phyloP scores from a whole-genome alignment of 768 basidiomycete genomes.

The Rhodotorula taiwanensis region DNA sequence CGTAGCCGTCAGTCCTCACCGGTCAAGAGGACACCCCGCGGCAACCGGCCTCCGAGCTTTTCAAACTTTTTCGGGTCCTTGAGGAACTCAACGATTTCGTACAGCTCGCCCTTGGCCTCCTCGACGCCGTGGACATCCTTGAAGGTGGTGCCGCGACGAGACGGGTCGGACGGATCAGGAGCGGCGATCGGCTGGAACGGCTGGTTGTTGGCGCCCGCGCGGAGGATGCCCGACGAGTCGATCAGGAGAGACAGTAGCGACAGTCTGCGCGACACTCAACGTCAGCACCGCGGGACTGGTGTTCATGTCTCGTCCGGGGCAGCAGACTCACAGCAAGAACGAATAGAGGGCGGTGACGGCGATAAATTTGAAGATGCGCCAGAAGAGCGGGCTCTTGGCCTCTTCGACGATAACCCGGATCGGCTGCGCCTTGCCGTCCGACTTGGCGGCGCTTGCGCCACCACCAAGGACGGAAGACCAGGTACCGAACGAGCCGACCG shows the following conservation, averaged over 20 bases:
- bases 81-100: conserved; percentile 90
- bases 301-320: too few species aligned
- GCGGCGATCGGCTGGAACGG: conserved; percentile 68
- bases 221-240: conserved; percentile 88
- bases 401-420: conserved; percentile 76
- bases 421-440: conserved; percentile 54
- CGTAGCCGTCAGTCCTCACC: conserved; percentile 41
- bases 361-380: conserved; percentile 29
- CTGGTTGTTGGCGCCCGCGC: conserved; percentile 64
- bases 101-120: conserved; percentile 83
- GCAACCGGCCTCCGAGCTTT: conserved; percentile 83
- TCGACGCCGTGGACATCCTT: conserved; percentile 95
- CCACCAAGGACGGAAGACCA: conserved; percentile 36
- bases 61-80: conserved; percentile 88
- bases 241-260: conserved; percentile 80
- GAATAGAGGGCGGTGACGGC: conserved; percentile 28
- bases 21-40: conserved; percentile 74
- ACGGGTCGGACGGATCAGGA: conserved; percentile 30
- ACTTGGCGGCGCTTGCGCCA: conserved; percentile 46
- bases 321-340: conserved; percentile 48
- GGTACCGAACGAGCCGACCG: conserved; percentile 14
- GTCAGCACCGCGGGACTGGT: conserved; percentile 54
- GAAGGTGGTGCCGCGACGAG: conserved; percentile 68
- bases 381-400: conserved; percentile 52
- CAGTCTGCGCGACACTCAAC: conserved; percentile 53